phyloP scores from a whole-genome alignment of 257 asterid genomes.

The Galeopsis tetrahit region DNA sequence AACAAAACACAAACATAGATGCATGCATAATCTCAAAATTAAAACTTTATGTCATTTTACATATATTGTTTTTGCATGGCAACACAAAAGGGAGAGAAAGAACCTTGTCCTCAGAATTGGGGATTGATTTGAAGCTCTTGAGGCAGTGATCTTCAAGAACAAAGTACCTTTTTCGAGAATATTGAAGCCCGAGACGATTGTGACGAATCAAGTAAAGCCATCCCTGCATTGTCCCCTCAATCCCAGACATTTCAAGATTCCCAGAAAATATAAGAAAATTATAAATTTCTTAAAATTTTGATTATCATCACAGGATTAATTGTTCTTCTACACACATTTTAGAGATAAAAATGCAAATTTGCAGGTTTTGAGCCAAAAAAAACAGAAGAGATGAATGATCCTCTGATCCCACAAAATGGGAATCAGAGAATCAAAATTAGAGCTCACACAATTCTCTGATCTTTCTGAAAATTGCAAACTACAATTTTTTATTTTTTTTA shows the following conservation, averaged over 20 bases:
- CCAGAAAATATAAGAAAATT: not conserved
- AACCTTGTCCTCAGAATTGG: constrained; percentile 68
- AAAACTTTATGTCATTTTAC: too few species aligned
- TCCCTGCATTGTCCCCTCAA: constrained; percentile 73
- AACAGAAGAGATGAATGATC: constrained; percentile 42
- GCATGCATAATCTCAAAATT: not conserved
- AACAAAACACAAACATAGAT: not conserved
- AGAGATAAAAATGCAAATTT: constrained; percentile 8
- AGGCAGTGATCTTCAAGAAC: constrained; percentile 82
- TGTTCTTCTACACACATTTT: not conserved
- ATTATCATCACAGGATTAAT: constrained; percentile 5
- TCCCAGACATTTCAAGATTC: constrained; percentile 40
- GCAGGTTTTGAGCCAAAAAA: constrained; percentile 13
- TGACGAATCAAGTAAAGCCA: constrained; percentile 85
- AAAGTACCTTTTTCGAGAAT: constrained; percentile 85
- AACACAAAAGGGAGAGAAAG: not conserved
- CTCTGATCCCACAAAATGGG: constrained; percentile 75
- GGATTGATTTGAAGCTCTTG: constrained; percentile 80
- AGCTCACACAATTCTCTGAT: constrained; percentile 30
- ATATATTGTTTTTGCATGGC: too few species aligned
- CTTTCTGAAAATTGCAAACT: constrained; percentile 35
- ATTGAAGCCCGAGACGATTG: constrained; percentile 75
- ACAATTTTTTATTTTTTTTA: not conserved
- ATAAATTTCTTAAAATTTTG: not conserved
- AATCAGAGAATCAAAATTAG: constrained; percentile 66